Percentiles rank a stretch among this genome's conserved stretches.
phyloP scores from a whole-genome alignment of 2,329 filamentous ascomycete species.

The Alternaria incomplexa region DNA sequence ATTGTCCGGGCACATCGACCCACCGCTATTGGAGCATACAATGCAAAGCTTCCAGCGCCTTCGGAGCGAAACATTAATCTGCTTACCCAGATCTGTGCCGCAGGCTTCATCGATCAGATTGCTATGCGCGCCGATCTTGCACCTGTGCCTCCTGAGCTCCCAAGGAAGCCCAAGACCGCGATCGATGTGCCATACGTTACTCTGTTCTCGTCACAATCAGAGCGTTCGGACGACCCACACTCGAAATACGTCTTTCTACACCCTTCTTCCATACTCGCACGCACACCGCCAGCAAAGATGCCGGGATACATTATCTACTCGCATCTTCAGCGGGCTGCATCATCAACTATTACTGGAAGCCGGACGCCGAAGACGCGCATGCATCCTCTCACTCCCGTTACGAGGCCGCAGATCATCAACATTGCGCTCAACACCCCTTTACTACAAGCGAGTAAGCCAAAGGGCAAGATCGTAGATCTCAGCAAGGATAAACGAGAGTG shows the following conservation, averaged over 20 bases:
- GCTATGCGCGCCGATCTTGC: constrained; percentile 90
- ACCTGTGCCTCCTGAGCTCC: constrained; percentile 63
- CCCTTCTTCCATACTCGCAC: constrained; percentile 78
- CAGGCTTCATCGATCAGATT: constrained; percentile 92
- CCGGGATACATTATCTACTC: constrained; percentile 89
- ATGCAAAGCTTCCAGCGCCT: constrained; percentile 62
- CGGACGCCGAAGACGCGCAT: constrained; percentile 72
- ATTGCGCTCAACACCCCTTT: constrained; percentile 86
- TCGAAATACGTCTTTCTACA: constrained; percentile 84
- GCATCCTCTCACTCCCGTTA: constrained; percentile 83
- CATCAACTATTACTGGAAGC: constrained; percentile 49
- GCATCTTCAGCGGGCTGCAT: constrained; percentile 74
- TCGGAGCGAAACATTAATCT: constrained; percentile 72
- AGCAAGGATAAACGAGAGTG: constrained; percentile 69
- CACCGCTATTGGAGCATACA: constrained; percentile 45
- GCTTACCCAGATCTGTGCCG: constrained; percentile 88
- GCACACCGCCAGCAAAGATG: constrained; percentile 60
- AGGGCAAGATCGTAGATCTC: constrained; percentile 74
- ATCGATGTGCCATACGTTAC: constrained; percentile 93
- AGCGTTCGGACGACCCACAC: constrained; percentile 51
- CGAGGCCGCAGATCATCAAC: constrained; percentile 74
- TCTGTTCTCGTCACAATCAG: constrained; percentile 70
- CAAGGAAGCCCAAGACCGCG: constrained; percentile 76
- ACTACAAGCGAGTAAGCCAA: constrained; percentile 84
- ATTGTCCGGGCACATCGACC: constrained; percentile 79